Base-by-base conservation (phyloP, 73 alveolate species). In the Symbiodinium natans region DNA sequence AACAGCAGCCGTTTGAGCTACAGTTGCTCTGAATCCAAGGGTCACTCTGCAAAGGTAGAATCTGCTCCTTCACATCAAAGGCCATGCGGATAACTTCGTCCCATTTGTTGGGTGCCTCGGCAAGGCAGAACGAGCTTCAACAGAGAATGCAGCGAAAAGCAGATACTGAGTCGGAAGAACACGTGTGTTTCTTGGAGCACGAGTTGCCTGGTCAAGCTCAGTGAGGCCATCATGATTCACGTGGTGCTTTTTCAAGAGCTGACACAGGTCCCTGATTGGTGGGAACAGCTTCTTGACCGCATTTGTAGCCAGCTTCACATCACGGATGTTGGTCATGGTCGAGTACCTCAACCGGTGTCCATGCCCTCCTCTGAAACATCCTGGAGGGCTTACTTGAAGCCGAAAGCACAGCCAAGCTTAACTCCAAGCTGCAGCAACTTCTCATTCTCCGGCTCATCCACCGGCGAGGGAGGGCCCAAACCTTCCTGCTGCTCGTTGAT, bases 41-140 rank as follows among this genome's bases (percentile, higher is more conserved):
- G 80, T 9, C 80, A 98, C 99, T 99, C 99, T 99, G 99, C 86
- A 99, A 99, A 33, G 99, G 99, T 59, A 99, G 99, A 82, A 99
- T 99, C 84, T 99, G 99, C 99, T 99, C 99, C 99, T 99, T 99
- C 31, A 99, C 99, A 46, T 99, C 99, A 87, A 99, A 99, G 13
- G 99, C 99, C 99, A 99, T 99, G 92, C 99, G 99, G 98, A 99
- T 99, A 21, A 99, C 99, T 95, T 99, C 99, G 82, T 99, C 99
- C 97, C 99, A 99, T 73, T 99, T 83, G 98, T 99, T 99, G 87
- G 99, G 99, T 9, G 99, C 99, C 99, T 99, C 98, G 92, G 36
- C 15, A 9, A 63, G 74, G 94, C 93, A 74, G 99, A 93, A 93
- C 87, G 99, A 46, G 93, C 99, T 27, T 84, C 98, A n/a, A n/a